These are phyloP conservation scores for Musa beccarii DNA, from an alignment of 176 grass and related monocot genomes.

Conservation along the genomic window DNA sequence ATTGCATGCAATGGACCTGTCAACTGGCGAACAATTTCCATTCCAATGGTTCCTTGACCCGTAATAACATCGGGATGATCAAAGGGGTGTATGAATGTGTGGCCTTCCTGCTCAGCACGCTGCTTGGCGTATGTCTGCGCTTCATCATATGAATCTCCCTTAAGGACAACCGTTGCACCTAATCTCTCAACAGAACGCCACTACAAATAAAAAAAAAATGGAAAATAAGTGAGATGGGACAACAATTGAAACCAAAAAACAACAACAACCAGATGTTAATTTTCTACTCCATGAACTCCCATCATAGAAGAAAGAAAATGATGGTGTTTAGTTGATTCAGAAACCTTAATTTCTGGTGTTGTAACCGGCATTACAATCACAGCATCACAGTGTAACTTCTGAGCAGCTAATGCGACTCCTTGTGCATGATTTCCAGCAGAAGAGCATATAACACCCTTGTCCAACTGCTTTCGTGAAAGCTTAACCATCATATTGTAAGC, in stretches of 20 bases:
- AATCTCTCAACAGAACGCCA: constrained; percentile 84
- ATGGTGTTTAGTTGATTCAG: not conserved
- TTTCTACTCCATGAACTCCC: no score
- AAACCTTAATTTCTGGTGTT: constrained; percentile 99
- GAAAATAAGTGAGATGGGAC: not conserved
- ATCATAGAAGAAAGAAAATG: not conserved
- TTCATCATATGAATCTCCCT: constrained; percentile 90
- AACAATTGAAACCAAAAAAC: not conserved
- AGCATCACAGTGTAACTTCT: constrained; percentile 66
- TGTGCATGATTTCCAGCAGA: constrained; percentile 99
- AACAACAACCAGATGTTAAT: not conserved
- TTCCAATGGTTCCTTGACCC: constrained; percentile 94
- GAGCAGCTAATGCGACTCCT: constrained; percentile 82
- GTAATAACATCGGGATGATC: constrained; percentile 86
- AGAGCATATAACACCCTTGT: constrained; percentile 82
- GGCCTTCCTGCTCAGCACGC: constrained; percentile 64
- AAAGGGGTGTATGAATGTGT: constrained; percentile 92
- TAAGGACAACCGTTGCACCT: constrained; percentile 82
- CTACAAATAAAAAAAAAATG: constrained; percentile 30
- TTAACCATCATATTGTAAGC: constrained; percentile 99
- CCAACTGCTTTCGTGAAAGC: constrained; percentile 58
- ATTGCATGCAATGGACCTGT: constrained; percentile 81
- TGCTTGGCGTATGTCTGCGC: constrained; percentile 79
- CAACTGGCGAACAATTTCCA: constrained; percentile 89
- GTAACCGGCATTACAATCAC: constrained; percentile 97